These are phyloP conservation scores for Primulina tabacum DNA, from an alignment of 257 asterid genomes.

Conservation along the genomic window DNA sequence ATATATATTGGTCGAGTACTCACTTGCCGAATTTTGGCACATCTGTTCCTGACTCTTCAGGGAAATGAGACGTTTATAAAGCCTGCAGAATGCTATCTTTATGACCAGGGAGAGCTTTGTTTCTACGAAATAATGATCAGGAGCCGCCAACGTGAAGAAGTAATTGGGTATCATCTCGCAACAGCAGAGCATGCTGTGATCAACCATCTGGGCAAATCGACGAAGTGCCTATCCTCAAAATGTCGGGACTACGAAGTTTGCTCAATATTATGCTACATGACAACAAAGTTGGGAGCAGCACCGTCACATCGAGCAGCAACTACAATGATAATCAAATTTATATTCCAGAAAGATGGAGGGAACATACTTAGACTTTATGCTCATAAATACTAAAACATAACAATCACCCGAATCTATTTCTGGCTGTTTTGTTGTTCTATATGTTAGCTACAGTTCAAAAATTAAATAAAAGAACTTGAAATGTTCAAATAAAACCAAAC, in stretches of 20 bases:
- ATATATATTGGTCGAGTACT: not conserved
- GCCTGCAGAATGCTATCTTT: conserved; percentile 88
- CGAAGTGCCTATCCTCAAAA: not conserved
- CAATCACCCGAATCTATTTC: not conserved
- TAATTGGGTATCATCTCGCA: conserved; percentile 84
- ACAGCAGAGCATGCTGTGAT: conserved; percentile 74
- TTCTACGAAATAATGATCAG: conserved; percentile 78
- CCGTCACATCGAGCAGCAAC: not conserved
- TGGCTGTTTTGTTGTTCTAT: not conserved
- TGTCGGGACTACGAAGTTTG: conserved; percentile 1
- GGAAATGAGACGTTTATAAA: conserved; percentile 96
- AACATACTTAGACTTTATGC: not conserved
- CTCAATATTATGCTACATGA: not conserved
- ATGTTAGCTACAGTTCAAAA: not conserved
- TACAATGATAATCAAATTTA: not conserved
- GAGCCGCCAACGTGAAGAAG: conserved; percentile 78
- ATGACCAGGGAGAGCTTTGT: conserved; percentile 87
- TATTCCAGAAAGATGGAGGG: not conserved
- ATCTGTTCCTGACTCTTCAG: conserved; percentile 35
- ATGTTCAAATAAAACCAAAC: no score
- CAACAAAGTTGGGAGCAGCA: not conserved
- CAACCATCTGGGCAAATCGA: conserved; percentile 65
- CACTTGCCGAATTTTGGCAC: not conserved
- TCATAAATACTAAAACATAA: not conserved
- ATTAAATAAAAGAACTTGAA: not conserved